Evolutionary conservation across 257 asterid genomes (phyloP).

Genomic region (Solanum tacnaense): DNA sequence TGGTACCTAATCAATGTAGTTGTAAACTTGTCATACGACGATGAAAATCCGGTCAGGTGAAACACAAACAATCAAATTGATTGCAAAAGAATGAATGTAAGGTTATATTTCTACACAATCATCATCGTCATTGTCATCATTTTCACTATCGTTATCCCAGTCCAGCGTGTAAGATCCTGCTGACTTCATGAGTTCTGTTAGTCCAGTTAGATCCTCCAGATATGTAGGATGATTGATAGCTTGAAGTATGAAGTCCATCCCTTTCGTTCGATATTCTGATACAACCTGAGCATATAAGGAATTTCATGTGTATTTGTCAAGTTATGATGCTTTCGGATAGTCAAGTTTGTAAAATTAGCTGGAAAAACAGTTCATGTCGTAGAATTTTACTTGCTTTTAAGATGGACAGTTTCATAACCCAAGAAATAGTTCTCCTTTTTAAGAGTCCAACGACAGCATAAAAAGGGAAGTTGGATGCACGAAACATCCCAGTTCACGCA

Average conservation of each 20-base stretch:
- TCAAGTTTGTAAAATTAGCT: not conserved
- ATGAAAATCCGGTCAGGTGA: not conserved
- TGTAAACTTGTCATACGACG: not conserved
- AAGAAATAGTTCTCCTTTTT: not conserved
- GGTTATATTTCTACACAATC: slow-evolving; percentile 44
- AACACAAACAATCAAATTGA: not conserved
- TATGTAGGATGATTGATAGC: slow-evolving; percentile 88
- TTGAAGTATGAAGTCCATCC: slow-evolving; percentile 67
- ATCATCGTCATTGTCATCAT: slow-evolving; percentile 32
- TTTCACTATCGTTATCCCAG: slow-evolving; percentile 49
- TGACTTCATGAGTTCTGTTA: slow-evolving; percentile 76
- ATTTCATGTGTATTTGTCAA: not conserved
- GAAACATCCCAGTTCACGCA: not conserved
- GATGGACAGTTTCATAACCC: not conserved
- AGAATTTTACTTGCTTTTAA: not conserved
- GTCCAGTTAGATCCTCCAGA: slow-evolving; percentile 84
- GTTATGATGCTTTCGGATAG: not conserved
- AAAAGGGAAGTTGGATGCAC: not conserved
- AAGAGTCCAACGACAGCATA: not conserved
- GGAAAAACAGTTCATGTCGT: not conserved
- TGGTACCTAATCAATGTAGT: not conserved
- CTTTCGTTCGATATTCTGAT: slow-evolving; percentile 56
- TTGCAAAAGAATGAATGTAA: not conserved
- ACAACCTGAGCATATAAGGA: slow-evolving; percentile 44
- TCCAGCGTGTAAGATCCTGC: slow-evolving; percentile 53